Evolutionary conservation across 2,329 filamentous ascomycete genomes (phyloP).

Genomic region (Penicillium brevicompactum): DNA sequence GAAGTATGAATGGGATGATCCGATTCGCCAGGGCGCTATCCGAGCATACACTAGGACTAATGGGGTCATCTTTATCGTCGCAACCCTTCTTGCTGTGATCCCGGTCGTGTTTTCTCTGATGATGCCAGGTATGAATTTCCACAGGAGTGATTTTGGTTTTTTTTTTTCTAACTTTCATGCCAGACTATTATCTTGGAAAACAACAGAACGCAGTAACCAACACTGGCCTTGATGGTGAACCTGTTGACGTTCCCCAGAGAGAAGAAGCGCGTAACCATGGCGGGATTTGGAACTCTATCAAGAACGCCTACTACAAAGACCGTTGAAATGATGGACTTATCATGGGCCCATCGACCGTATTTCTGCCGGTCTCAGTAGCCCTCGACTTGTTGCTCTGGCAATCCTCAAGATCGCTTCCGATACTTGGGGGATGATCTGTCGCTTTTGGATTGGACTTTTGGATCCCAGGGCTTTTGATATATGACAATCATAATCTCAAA

Average conservation of each 20-base stretch:
- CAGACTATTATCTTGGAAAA: slow-evolving; percentile 38
- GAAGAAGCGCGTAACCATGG: neutral
- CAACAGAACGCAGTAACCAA: slow-evolving; percentile 29
- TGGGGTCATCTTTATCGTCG: slow-evolving; percentile 38
- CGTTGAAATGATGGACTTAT: neutral
- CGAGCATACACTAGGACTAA: slow-evolving; percentile 40
- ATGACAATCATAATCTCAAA: too few species aligned
- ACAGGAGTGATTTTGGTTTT: neutral
- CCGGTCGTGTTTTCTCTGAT: slow-evolving; percentile 38
- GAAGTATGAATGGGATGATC: slow-evolving; percentile 35
- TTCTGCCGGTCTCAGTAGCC: too few species aligned
- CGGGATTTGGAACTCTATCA: neutral
- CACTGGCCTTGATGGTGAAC: slow-evolving; percentile 24
- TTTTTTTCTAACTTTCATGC: slow-evolving; percentile 37
- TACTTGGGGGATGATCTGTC: too few species aligned
- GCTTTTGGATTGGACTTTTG: too few species aligned
- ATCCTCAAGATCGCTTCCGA: too few species aligned
- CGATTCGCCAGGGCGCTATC: slow-evolving; percentile 42
- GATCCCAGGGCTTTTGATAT: too few species aligned
- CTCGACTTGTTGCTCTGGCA: too few species aligned
- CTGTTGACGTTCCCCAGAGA: slow-evolving; percentile 9
- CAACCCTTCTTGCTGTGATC: slow-evolving; percentile 34
- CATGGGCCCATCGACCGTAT: too few species aligned
- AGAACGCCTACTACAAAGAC: neutral
- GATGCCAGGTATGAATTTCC: neutral